Percentiles rank a stretch among this genome's conserved stretches.
phyloP scores from a whole-genome alignment of 169 alveolate genomes.

The Babesia divergens region DNA sequence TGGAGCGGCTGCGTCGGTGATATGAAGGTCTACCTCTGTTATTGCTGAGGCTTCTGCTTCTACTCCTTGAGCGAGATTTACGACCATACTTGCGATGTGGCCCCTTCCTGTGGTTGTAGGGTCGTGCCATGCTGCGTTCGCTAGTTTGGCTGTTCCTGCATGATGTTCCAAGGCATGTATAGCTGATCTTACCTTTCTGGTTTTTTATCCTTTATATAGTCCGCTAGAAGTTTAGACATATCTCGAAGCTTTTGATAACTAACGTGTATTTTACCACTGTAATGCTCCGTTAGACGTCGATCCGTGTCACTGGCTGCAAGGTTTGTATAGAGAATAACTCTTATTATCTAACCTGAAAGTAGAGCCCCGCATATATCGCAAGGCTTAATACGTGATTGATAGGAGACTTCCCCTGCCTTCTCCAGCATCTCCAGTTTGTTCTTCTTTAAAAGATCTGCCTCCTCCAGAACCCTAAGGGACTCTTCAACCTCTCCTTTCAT shows the following conservation, averaged over 20 bases:
- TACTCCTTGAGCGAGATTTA: slow-evolving; percentile 1
- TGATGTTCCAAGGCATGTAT: neutral
- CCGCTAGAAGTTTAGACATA: slow-evolving; percentile 50
- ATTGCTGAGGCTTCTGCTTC: slow-evolving; percentile 10
- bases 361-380: slow-evolving; percentile 84
- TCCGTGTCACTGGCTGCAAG: slow-evolving; percentile 69
- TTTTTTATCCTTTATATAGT: slow-evolving; percentile 39
- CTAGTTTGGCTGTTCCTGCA: neutral
- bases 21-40: neutral
- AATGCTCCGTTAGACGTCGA: slow-evolving; percentile 77
- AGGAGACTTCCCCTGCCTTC: slow-evolving; percentile 71
- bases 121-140: slow-evolving; percentile 14
- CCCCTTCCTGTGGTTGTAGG: neutral
- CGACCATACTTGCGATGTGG: neutral
- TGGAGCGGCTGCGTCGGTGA: slow-evolving; percentile 26
- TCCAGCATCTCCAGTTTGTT: slow-evolving; percentile 71
- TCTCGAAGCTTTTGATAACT: slow-evolving; percentile 79
- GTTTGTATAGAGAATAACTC: too few relatives aligned
- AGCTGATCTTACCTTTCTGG: slow-evolving; percentile 1
- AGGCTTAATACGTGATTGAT: slow-evolving; percentile 75
- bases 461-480: slow-evolving; percentile 71
- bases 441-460: slow-evolving; percentile 68
- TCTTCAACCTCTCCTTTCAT: slow-evolving; percentile 76
- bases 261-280: slow-evolving; percentile 77
- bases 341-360: slow-evolving; percentile 63